These are phyloP conservation scores for Penicillium polonicum DNA, from an alignment of 2,329 filamentous ascomycete genomes.

Conservation along the genomic window DNA sequence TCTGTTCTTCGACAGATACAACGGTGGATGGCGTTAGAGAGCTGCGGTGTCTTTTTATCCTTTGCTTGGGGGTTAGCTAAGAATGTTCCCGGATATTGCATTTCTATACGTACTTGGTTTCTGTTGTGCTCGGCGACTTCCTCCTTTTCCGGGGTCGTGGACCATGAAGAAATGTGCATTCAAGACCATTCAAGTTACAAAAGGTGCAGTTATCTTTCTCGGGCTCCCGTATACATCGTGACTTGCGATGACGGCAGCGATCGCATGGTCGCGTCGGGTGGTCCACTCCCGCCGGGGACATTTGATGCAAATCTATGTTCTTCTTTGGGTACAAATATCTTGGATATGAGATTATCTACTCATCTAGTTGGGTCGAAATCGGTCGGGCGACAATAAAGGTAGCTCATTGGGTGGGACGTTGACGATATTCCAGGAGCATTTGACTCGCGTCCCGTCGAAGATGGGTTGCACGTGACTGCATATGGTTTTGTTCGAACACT, in stretches of 20 bases:
- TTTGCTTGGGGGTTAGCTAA: background rate
- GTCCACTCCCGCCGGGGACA: background rate
- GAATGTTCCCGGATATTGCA: background rate
- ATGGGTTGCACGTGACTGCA: too few species aligned
- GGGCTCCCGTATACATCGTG: constrained; percentile 5
- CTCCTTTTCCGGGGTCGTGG: constrained; percentile 21
- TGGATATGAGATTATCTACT: background rate
- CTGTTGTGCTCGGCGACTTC: background rate
- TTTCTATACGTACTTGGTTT: background rate
- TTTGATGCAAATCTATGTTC: background rate
- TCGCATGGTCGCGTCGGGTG: constrained; percentile 6
- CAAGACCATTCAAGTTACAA: constrained; percentile 3
- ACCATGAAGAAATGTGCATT: constrained; percentile 7
- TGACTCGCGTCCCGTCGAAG: too few species aligned
- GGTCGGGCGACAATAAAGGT: background rate
- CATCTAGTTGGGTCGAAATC: background rate
- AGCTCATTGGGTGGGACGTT: background rate
- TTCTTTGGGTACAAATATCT: background rate
- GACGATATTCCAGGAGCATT: too few species aligned
- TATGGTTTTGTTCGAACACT: too few species aligned
- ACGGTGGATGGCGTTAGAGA: background rate
- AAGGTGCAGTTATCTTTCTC: constrained; percentile 5
- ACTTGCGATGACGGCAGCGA: constrained; percentile 6
- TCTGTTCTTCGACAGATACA: background rate
- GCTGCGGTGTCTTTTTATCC: background rate